Conservation (phyloP, 2,329 filamentous ascomycete genomes). For the Xylariaceae sp. region DNA sequence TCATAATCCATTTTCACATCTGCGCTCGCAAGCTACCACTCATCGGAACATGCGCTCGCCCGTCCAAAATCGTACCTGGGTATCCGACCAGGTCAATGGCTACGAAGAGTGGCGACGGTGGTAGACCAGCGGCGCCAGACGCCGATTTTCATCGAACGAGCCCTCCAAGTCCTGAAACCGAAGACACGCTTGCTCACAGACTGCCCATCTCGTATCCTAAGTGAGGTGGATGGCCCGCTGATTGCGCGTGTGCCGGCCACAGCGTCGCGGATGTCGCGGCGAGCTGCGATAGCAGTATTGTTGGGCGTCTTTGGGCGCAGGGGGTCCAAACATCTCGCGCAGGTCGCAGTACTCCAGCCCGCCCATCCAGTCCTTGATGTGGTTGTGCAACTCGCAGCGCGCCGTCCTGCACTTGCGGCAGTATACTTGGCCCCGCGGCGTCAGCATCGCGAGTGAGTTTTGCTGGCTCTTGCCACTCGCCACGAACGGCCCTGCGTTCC, state of each 20-base stretch:
- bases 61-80: no score
- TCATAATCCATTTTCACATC: no score
- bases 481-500: conserved; percentile 45
- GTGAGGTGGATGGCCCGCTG: conserved; percentile 26
- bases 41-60: no score
- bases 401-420: conserved; percentile 59
- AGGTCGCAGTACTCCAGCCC: conserved; percentile 57
- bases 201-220: conserved; percentile 7
- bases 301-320: conserved; percentile 42
- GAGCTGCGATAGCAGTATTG: conserved; percentile 56
- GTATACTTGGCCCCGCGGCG: conserved; percentile 55
- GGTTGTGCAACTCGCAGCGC: conserved; percentile 60
- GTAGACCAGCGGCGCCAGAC: no score
- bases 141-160: no score
- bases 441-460: conserved; percentile 40
- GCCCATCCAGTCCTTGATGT: conserved; percentile 58
- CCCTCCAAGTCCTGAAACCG: no score
- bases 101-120: no score
- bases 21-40: no score
- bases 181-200: no score
- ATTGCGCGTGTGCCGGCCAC: conserved; percentile 47
- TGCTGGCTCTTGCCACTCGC: conserved; percentile 14
- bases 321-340: conserved; percentile 50
- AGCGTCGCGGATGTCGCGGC: conserved; percentile 53
- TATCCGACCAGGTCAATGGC: no score